Evolutionary conservation across 2,329 filamentous ascomycete genomes (phyloP).

Genomic region (Chaetothyriales sp.): DNA sequence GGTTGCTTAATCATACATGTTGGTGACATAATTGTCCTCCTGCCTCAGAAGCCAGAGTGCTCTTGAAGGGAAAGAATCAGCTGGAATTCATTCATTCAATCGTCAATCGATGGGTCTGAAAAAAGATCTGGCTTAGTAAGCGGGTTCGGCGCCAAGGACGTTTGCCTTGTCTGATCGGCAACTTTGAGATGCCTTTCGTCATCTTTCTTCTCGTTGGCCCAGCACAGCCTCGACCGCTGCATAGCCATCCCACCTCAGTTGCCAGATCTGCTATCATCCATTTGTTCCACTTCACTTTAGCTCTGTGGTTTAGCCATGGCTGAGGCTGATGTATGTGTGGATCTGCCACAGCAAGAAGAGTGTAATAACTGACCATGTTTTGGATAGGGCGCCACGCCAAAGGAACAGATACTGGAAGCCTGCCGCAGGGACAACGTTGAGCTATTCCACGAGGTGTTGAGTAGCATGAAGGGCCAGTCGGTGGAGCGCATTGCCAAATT

Average conservation of each 20-base stretch:
- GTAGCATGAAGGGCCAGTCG: conserved; percentile 41
- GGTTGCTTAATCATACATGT: conserved; percentile 1
- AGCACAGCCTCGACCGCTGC: too few species aligned
- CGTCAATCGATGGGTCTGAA: too few species aligned
- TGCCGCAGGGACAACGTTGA: conserved; percentile 86
- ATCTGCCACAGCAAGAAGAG: background rate
- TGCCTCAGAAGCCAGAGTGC: background rate
- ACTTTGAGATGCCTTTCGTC: background rate
- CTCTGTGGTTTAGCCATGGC: conserved; percentile 21
- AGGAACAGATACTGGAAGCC: conserved; percentile 80
- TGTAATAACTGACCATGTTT: conserved; percentile 2
- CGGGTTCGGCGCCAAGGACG: too few species aligned
- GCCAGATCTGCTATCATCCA: background rate
- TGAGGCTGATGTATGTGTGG: conserved; percentile 27
- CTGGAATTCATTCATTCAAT: too few species aligned
- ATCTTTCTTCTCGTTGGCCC: background rate
- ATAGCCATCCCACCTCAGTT: background rate
- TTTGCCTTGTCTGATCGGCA: too few species aligned
- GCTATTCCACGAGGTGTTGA: conserved; percentile 61
- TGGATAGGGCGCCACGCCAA: conserved; percentile 61
- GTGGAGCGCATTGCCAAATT: conserved; percentile 54
- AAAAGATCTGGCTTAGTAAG: too few species aligned
- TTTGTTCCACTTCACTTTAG: background rate
- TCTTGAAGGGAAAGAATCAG: background rate
- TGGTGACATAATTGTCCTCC: background rate